Base-by-base conservation (phyloP, 805 yeast genomes). In the Kazachstania martiniae region DNA sequence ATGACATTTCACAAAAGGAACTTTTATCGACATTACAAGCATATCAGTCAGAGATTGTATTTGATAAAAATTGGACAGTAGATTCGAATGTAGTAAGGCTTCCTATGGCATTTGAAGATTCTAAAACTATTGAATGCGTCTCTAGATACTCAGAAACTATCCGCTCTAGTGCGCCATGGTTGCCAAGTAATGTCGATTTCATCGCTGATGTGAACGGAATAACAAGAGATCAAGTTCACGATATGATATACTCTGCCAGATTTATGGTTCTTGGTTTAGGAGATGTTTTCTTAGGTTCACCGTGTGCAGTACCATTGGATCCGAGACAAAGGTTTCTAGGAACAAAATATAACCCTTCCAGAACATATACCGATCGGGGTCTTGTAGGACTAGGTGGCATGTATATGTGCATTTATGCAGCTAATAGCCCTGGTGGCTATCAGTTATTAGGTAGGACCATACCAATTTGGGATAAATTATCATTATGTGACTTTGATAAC, bases 391-490 rank as follows among this genome's bases (percentile, higher is more conserved):
- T 91, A 54, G 98, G 98, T 41, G 97, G 98, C 47, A 85, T 81
- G 83, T 91, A 86, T 69, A 87, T 89, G 97, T 89, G 97, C 65
- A 87, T 89, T 47, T 89, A 89, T 61, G 85, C 97, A 21, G 87
- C 89, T 89, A 93, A 85, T 44, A 85, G 95, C 17, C 98, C 98
- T 29, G 98, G 98, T 62, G 98, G 98, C 21, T 89, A 89, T 61
- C 97, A 89, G 63, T 70, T 89, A 46, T 89, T 86, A 40, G 98
- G 97, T 36, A 74, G 97, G 53, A 89, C 98, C 8, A 77, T 91
- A 43, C 97, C 97, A 34, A 87, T 89, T 47, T 89, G 98, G 98
- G 98, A 89, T 57, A 87, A 85, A 62, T 69, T 89, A 47, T 70
- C 83, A 21, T 65, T 91, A 41, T 91, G 86, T 26, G 59, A 64